Percentiles rank a stretch among this genome's conserved stretches.
phyloP scores from a whole-genome alignment of 2,329 filamentous ascomycete genomes.

The Thyridium curvatum region DNA sequence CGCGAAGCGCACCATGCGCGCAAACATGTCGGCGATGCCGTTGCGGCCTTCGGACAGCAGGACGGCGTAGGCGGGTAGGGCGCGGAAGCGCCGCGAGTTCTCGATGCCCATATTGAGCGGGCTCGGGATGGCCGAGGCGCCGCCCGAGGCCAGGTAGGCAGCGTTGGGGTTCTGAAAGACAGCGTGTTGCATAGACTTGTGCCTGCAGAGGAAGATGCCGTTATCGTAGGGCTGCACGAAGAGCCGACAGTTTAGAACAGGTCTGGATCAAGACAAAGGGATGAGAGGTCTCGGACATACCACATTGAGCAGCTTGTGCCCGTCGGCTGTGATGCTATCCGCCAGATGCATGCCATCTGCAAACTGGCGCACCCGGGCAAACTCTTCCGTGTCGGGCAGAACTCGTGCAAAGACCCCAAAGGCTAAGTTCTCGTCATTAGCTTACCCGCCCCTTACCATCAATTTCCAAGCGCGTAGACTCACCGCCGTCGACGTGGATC shows the following conservation, averaged over 20 bases:
- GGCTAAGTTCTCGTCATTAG: conserved; percentile 38
- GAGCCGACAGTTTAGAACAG: too few species aligned
- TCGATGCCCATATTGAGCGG: conserved; percentile 84
- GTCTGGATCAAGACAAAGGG: too few species aligned
- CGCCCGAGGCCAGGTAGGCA: conserved; percentile 57
- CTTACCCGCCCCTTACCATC: not conserved
- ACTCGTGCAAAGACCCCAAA: conserved; percentile 78
- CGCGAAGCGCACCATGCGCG: conserved; percentile 66
- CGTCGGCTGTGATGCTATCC: conserved; percentile 82
- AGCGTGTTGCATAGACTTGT: conserved; percentile 47
- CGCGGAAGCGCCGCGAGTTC: conserved; percentile 86
- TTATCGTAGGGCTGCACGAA: conserved; percentile 75
- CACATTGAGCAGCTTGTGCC: conserved; percentile 89
- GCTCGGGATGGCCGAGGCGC: conserved; percentile 54
- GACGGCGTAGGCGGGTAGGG: conserved; percentile 81
- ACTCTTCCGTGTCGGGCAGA: conserved; percentile 52
- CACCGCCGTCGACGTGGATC: conserved; percentile 81
- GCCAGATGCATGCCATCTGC: conserved; percentile 68
- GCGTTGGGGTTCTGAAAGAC: conserved; percentile 83
- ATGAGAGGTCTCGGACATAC: conserved; percentile 36
- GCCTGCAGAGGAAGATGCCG: conserved; percentile 78
- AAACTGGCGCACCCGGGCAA: conserved; percentile 41
- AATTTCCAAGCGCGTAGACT: conserved; percentile 15
- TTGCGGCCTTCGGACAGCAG: conserved; percentile 66
- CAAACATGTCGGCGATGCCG: conserved; percentile 65